A percentile compares a stretch with the other conserved stretches of the same genome.
phyloP scores from a whole-genome alignment of 2,329 filamentous ascomycete species.

The Stagonosporopsis chrysanthemi region DNA sequence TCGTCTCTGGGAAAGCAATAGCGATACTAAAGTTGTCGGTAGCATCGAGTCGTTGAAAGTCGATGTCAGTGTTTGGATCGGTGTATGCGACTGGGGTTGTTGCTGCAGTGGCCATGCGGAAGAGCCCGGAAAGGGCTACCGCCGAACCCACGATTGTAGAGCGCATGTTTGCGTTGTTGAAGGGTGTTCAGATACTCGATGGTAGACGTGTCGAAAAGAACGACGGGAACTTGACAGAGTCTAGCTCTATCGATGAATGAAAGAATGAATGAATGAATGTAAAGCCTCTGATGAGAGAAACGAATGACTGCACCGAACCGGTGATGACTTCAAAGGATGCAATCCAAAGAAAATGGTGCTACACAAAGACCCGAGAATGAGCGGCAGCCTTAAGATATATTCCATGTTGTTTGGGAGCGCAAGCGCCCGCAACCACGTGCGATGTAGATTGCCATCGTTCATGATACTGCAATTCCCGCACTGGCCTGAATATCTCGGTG shows the following conservation, averaged over 20 bases:
- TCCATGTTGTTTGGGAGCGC: constrained; percentile 2
- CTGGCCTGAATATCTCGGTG: constrained; percentile 17
- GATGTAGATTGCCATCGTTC: constrained; percentile 6
- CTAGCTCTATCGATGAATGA: constrained; percentile 15
- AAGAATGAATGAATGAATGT: constrained; percentile 23
- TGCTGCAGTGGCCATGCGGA: constrained; percentile 9
- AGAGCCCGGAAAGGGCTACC: constrained; percentile 18
- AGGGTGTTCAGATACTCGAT: neutral
- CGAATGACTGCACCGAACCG: constrained; percentile 23
- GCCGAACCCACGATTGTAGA: constrained; percentile 21
- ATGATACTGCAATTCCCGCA: constrained; percentile 15
- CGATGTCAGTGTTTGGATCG: constrained; percentile 23
- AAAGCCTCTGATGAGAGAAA: constrained; percentile 19
- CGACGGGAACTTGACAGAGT: constrained; percentile 9
- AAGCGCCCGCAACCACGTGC: constrained; percentile 4
- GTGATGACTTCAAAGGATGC: constrained; percentile 17
- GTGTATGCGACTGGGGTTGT: constrained; percentile 21
- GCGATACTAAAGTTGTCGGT: constrained; percentile 16
- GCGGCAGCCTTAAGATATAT: constrained; percentile 18
- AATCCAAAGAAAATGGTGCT: constrained; percentile 14
- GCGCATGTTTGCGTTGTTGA: constrained; percentile 14
- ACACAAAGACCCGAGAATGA: constrained; percentile 2
- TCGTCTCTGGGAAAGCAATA: constrained; percentile 18
- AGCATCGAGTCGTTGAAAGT: constrained; percentile 20
- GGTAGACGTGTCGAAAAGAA: constrained; percentile 3